A percentile compares a stretch with the other conserved stretches of the same genome.
Evolutionary conservation across 2,329 filamentous ascomycete genomes (phyloP).

Genomic region (Curvularia lunata): DNA sequence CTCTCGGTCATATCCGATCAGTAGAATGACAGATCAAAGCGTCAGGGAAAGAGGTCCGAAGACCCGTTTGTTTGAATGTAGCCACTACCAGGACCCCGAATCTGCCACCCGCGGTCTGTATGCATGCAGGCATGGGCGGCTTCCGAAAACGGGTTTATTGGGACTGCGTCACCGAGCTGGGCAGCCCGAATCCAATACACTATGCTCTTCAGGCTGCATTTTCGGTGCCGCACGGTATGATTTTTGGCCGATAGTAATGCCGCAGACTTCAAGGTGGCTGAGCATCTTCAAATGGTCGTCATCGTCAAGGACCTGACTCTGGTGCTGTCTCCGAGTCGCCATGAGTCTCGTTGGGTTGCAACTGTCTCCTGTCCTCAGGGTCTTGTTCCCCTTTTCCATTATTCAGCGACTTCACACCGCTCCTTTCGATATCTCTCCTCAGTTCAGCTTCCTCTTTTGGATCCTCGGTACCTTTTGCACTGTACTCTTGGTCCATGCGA

Average conservation of each 20-base stretch:
- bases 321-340: slow-evolving; percentile 3
- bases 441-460: slow-evolving; percentile 25
- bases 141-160: background rate
- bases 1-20: slow-evolving; percentile 15
- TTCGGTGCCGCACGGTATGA: background rate
- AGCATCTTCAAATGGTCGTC: slow-evolving; percentile 1
- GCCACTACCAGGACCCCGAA: background rate
- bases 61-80: slow-evolving; percentile 1
- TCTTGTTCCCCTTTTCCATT: slow-evolving; percentile 22
- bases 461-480: slow-evolving; percentile 22
- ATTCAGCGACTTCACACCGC: slow-evolving; percentile 13
- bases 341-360: slow-evolving; percentile 5
- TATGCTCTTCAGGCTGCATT: slow-evolving; percentile 1
- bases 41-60: slow-evolving; percentile 16
- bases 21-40: slow-evolving; percentile 6
- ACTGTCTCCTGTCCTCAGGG: slow-evolving; percentile 13
- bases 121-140: background rate
- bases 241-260: slow-evolving; percentile 11
- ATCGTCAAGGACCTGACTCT: slow-evolving; percentile 10
- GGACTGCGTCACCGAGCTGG: background rate
- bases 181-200: slow-evolving; percentile 1
- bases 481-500: slow-evolving; percentile 41
- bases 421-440: slow-evolving; percentile 23
- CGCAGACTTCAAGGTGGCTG: background rate
- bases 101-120: background rate